Base-by-base conservation (phyloP, 1,284 basidiomycete species). In the Austroboletus niveus region DNA sequence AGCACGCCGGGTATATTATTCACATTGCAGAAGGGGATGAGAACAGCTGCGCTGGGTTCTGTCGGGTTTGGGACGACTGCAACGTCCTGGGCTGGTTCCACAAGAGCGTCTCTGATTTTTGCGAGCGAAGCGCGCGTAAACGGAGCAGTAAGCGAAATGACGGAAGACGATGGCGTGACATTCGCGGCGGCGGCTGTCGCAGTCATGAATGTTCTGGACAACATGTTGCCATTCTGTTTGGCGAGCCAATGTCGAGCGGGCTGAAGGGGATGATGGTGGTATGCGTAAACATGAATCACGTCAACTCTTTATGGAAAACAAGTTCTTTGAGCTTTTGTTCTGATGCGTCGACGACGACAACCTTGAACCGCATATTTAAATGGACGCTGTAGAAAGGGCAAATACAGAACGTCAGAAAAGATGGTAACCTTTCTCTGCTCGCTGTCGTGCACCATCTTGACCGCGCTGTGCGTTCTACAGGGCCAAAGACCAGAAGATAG, bases 401-500 rank as follows among this genome's bases (percentile, higher is more conserved):
- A 90, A 90, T 59, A 68, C 76, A 22, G 85, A 83, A 49, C 75
- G 81, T 41, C 87, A 89, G 66, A 81, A 77, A 61, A 72, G 76
- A 76, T 90, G 88, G 87, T 86, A 58, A 20, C 14, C 27, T 7
- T 27, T 22, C 24, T 56, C 32, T 36, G n/a, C 51, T 43, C 10
- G 45, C 20, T 15, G 34, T 41, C n/a, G 47, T 29, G 42, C 35
- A 45, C 36, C 47, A 39, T 44, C 49, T 48, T 59, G 43, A 61
- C 45, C 48, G n/a, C 36, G 20, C 27, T 15, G 43, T 41, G 34
- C 38, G 48, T 27, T 10, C 57, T 8, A n/a, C 61, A 89, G 87
- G 87, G 73, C 75, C n/a, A 94, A 95, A 69, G 90, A 92, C 62
- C 80, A 83, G 63, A 94, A 94, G 69, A 82, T 94, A 45, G 96